Conservation (phyloP, 768 basidiomycete species). For the Coprinopsis cinerea region DNA sequence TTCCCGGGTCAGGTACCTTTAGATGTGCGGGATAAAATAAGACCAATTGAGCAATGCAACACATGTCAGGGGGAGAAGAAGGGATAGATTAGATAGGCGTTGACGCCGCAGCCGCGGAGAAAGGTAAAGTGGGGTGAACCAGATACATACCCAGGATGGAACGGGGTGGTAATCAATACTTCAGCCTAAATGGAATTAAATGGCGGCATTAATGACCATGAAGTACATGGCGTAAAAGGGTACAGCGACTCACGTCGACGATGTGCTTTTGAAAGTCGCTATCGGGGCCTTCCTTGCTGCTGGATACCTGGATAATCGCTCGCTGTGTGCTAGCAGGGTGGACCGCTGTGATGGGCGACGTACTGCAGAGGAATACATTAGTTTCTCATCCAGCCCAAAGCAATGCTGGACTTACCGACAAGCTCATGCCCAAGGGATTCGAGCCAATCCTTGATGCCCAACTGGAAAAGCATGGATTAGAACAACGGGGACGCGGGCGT, state of each 20-base stretch:
- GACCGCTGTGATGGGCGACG: not conserved
- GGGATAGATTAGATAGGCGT: too few species aligned
- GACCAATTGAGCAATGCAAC: not conserved
- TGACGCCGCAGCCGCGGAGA: not conserved
- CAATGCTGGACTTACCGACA: constrained; percentile 41
- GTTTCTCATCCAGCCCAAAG: not conserved
- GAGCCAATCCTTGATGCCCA: constrained; percentile 69
- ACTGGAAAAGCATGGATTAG: constrained; percentile 31
- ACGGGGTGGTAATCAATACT: constrained; percentile 77
- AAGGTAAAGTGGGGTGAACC: constrained; percentile 4
- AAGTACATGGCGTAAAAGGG: too few species aligned
- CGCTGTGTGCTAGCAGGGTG: not conserved
- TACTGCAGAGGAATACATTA: not conserved
- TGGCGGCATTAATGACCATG: not conserved
- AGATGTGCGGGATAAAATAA: not conserved
- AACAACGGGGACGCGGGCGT: not conserved
- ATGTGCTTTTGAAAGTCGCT: constrained; percentile 82
- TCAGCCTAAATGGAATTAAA: constrained; percentile 46
- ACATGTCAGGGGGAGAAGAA: not conserved
- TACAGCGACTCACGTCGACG: constrained; percentile 67
- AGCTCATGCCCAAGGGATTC: constrained; percentile 68
- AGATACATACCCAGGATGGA: constrained; percentile 73
- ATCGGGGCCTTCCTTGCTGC: constrained; percentile 77
- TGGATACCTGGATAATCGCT: constrained; percentile 47
- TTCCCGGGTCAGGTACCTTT: constrained; percentile 65